These are phyloP conservation scores for Plasmopara halstedii DNA, from an alignment of 352 stramenopile species.

Conservation along the genomic window DNA sequence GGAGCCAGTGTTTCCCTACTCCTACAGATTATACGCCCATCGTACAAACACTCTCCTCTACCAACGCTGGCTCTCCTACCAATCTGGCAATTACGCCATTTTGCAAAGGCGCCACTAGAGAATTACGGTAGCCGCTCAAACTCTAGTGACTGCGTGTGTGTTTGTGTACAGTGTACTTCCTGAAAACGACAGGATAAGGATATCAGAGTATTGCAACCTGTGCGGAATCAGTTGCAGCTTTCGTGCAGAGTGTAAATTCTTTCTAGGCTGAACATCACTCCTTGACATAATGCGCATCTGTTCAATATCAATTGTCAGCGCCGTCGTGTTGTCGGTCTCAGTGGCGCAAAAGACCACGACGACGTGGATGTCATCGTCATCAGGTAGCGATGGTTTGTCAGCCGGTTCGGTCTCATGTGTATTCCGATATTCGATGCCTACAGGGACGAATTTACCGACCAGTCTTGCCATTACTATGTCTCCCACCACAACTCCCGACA, in stretches of 20 bases:
- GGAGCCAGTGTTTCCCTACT: conserved; percentile 4
- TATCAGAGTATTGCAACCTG: not conserved
- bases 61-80: conserved; percentile 17
- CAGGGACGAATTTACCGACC: conserved; percentile 33
- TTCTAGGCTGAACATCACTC: no score
- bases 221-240: conserved; percentile 1
- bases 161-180: conserved; percentile 3
- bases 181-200: conserved; percentile 12
- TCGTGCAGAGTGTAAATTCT: conserved; percentile 1
- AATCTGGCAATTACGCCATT: conserved; percentile 20
- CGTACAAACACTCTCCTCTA: conserved; percentile 17
- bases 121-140: not conserved
- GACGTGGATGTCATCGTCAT: conserved; percentile 26
- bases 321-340: conserved; percentile 15
- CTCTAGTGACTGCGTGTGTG: not conserved
- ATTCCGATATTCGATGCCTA: conserved; percentile 52
- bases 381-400: conserved; percentile 18
- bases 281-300: conserved; percentile 16
- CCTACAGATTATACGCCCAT: conserved; percentile 11
- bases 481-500: conserved; percentile 13
- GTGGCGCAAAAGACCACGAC: conserved; percentile 23
- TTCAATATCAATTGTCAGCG: conserved; percentile 6
- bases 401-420: conserved; percentile 30
- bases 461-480: conserved; percentile 19
- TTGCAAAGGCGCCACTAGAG: conserved; percentile 4